These are phyloP conservation scores for Trichoderma atrobrunneum DNA, from an alignment of 2,329 filamentous ascomycete species.

Conservation along the genomic window DNA sequence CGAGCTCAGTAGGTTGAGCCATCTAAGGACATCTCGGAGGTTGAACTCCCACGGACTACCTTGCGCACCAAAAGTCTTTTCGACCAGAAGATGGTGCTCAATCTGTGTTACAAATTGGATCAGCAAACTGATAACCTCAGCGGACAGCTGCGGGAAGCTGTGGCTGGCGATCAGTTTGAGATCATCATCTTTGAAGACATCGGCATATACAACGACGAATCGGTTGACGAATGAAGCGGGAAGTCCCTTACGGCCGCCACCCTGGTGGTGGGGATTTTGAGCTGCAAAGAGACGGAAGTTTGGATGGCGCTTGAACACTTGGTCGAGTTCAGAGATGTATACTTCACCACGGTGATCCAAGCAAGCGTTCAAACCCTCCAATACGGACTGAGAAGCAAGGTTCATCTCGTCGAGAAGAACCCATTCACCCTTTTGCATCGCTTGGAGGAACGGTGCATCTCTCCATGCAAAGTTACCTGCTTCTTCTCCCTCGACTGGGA, in stretches of 20 bases:
- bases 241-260: conserved; percentile 89
- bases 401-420: conserved; percentile 99
- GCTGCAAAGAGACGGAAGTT: conserved; percentile 94
- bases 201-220: conserved; percentile 96
- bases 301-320: conserved; percentile 85
- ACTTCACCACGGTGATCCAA: conserved; percentile 94
- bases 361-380: conserved; percentile 95
- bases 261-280: conserved; percentile 96
- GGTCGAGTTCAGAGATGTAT: conserved; percentile 91
- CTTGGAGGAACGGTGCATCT: conserved; percentile 90
- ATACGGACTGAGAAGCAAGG: conserved; percentile 89
- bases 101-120: conserved; percentile 80
- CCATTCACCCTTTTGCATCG: conserved; percentile 97
- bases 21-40: conserved; percentile 82
- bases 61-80: conserved; percentile 57
- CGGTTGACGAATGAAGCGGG: conserved; percentile 96
- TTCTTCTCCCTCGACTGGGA: conserved; percentile 87
- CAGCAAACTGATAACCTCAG: conserved; percentile 60
- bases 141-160: conserved; percentile 65
- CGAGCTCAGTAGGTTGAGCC: conserved; percentile 64
- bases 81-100: conserved; percentile 65
- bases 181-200: conserved; percentile 80
- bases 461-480: conserved; percentile 92
- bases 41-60: conserved; percentile 95
- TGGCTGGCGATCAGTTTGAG: conserved; percentile 76